phyloP scores from a whole-genome alignment of 176 grass and related monocot genomes.

The Pontederia crassipes region DNA sequence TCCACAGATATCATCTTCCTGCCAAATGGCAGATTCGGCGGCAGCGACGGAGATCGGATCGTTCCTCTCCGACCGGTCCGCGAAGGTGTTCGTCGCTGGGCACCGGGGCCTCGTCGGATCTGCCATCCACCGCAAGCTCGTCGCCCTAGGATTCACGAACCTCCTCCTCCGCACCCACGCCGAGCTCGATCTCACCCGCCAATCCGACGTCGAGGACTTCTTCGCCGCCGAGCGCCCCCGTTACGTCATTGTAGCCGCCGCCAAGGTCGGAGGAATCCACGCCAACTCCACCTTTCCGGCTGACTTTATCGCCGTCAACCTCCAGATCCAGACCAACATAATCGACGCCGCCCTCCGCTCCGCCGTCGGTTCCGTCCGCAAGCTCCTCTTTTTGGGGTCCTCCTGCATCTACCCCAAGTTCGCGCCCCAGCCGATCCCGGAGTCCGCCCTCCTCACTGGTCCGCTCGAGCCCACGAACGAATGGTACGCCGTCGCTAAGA shows the following conservation, averaged over 20 bases:
- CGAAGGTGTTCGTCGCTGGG: constrained; percentile 59
- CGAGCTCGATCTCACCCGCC: constrained; percentile 64
- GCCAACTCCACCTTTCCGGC: constrained; percentile 68
- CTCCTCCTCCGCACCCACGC: constrained; percentile 45
- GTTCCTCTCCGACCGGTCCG: constrained; percentile 55
- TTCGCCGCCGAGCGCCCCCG: constrained; percentile 50
- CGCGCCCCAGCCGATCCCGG: constrained; percentile 68
- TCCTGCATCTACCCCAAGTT: constrained; percentile 89
- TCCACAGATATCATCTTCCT: too few relatives aligned
- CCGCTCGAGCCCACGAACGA: constrained; percentile 86
- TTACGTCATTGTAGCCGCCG: constrained; percentile 60
- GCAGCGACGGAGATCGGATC: constrained; percentile 1
- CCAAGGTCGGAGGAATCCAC: constrained; percentile 86
- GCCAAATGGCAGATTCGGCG: too few relatives aligned
- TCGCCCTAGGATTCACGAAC: constrained; percentile 48
- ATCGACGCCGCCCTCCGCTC: constrained; percentile 49
- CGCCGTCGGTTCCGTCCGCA: constrained; percentile 43
- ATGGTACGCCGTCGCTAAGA: constrained; percentile 81
- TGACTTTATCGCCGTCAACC: constrained; percentile 69
- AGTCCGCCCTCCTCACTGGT: constrained; percentile 48
- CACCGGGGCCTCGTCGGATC: constrained; percentile 67
- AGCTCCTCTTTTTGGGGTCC: constrained; percentile 79
- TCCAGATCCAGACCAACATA: constrained; percentile 87
- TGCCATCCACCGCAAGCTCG: constrained; percentile 39
- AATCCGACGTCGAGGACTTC: constrained; percentile 57